A percentile compares a stretch with the other conserved stretches of the same genome.
Conservation (phyloP, 2,329 filamentous ascomycete species). For the Fusarium longipes region DNA sequence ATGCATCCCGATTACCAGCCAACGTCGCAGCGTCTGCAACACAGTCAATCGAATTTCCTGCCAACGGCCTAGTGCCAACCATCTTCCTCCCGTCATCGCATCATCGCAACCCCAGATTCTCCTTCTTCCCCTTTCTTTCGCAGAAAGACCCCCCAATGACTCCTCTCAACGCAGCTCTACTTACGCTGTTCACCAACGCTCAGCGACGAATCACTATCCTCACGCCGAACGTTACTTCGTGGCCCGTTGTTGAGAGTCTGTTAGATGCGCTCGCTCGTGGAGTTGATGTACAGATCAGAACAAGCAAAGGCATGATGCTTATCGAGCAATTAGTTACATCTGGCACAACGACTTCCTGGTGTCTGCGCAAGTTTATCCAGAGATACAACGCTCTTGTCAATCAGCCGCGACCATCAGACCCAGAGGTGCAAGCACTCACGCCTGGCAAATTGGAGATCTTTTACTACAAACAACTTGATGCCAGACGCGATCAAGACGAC, state of each 20-base stretch:
- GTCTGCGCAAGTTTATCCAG: slow-evolving; percentile 68
- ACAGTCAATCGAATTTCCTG: slow-evolving; percentile 46
- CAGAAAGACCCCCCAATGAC: slow-evolving; percentile 67
- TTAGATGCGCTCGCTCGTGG: slow-evolving; percentile 71
- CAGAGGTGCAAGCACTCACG: slow-evolving; percentile 57
- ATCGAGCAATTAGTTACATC: slow-evolving; percentile 85
- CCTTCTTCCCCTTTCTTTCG: slow-evolving; percentile 65
- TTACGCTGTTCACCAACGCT: slow-evolving; percentile 70
- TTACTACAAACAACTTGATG: slow-evolving; percentile 64
- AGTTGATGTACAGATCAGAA: slow-evolving; percentile 74
- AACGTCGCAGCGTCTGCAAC: slow-evolving; percentile 44
- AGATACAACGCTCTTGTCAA: slow-evolving; percentile 58
- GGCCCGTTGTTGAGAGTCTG: slow-evolving; percentile 71
- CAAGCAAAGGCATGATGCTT: slow-evolving; percentile 77
- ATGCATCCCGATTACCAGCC: neutral
- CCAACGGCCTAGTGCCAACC: slow-evolving; percentile 57
- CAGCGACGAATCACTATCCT: slow-evolving; percentile 72
- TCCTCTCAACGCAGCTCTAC: slow-evolving; percentile 73
- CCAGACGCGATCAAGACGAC: slow-evolving; percentile 48
- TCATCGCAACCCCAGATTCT: slow-evolving; percentile 74
- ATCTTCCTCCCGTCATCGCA: slow-evolving; percentile 80
- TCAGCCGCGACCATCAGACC: slow-evolving; percentile 35
- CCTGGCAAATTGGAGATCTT: slow-evolving; percentile 66
- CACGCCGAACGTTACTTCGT: slow-evolving; percentile 81
- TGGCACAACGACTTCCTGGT: slow-evolving; percentile 76